Evolutionary conservation across 75 land plant species (phyloP), one percentile per base, ranked within the genome.

Genomic region (Cupressus sempervirens): DNA sequence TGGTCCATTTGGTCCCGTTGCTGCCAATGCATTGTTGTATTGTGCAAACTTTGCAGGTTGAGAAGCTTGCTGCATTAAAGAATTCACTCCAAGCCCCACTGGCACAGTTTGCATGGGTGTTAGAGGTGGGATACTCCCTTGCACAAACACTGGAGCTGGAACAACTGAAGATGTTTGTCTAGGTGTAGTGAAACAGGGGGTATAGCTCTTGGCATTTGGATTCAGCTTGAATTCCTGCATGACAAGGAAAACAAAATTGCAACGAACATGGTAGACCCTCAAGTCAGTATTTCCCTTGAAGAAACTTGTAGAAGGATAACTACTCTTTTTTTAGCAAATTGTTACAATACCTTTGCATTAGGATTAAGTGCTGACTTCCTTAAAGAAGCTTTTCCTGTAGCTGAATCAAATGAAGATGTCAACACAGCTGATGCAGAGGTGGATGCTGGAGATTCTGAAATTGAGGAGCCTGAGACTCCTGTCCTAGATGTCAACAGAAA

Each of bases 131-230:
- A 85, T 38, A 52, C 76, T 76, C 10, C 85, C 89, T 41, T 84
- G 85, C 83, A 86, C 81, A 81, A 80, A 91, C 14, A 87, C 65
- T 82, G 91, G 83, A 72, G 89, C 53, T 45, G 87, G 83, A 53
- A 54, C 88, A 45, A 74, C 65, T 52, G 92, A 85, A 43, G 92
- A 83, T 41, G 80, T 58, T n/a, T 87, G 86, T 75, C 92, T 87
- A 76, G 84, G 26, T 43, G 87, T 76, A 70, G 87, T 83, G 36
- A 85, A 84, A 72, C 83, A 87, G 67, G 92, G 92, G 29, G 92
- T 91, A 72, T 87, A 91, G 41, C 86, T 46, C 84, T 90, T 90
- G n/a, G 92, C 91, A 86, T 91, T 91, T 70, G 92, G 92, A 83
- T 91, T 91, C n/a, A 91, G 87, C 84, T 90, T 91, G 68, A 91